A percentile compares a stretch with the other conserved stretches of the same genome.
Conservation (phyloP, 495 filamentous ascomycete genomes). For the Daldinia vernicosa region DNA sequence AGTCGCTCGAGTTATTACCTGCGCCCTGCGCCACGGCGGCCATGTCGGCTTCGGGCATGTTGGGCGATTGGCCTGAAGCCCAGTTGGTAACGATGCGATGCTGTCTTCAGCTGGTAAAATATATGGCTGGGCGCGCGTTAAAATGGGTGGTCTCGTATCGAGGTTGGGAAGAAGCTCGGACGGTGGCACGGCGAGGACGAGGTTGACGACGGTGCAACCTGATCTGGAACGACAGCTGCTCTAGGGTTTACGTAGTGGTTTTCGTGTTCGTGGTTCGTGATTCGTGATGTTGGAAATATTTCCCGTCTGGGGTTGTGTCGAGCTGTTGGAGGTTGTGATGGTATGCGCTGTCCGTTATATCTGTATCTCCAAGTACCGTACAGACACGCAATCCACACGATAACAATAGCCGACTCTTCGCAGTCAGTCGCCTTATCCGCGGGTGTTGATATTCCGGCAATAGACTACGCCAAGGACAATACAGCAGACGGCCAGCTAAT, state of each 20-base stretch:
- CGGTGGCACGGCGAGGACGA: conserved; percentile 24
- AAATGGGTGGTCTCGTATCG: conserved; percentile 19
- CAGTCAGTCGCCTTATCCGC: conserved; percentile 28
- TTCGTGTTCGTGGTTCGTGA: conserved; percentile 36
- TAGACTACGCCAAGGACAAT: conserved; percentile 32
- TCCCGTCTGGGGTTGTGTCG: conserved; percentile 29
- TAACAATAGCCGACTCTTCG: conserved; percentile 32
- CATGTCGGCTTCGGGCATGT: conserved; percentile 56
- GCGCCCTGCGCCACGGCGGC: conserved; percentile 51
- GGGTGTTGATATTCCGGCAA: conserved; percentile 35
- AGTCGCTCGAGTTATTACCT: conserved; percentile 60
- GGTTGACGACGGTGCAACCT: conserved; percentile 26
- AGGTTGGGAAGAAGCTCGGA: conserved; percentile 17
- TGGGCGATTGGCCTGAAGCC: conserved; percentile 41
- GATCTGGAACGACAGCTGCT: conserved; percentile 34
- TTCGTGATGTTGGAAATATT: conserved; percentile 27
- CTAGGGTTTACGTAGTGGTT: conserved; percentile 36
- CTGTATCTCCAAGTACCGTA: conserved; percentile 31
- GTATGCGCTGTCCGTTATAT: conserved; percentile 39
- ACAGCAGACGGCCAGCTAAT: conserved; percentile 14
- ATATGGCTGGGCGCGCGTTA: conserved; percentile 35
- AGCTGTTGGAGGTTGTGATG: conserved; percentile 26
- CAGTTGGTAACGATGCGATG: not conserved
- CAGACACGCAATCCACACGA: conserved; percentile 37
- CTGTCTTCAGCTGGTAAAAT: conserved; percentile 8